Evolutionary conservation across 2,329 filamentous ascomycete species (phyloP), one percentile per base, ranked within the genome.

Genomic region (Alternaria panax): DNA sequence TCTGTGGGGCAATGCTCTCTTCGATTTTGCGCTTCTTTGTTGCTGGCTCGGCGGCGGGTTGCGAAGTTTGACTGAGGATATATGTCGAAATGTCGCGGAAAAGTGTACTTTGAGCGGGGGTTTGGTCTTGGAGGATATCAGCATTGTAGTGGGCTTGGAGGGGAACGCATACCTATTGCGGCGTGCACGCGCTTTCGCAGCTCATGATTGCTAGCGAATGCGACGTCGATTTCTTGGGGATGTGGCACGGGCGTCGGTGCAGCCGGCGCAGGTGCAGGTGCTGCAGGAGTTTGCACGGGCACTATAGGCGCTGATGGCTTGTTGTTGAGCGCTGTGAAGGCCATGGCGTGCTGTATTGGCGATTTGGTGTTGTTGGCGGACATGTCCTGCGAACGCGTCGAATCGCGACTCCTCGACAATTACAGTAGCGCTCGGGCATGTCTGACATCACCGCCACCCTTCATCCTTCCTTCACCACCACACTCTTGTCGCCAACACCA

Each of bases 1-100:
- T 73, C n/a, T 64, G 59, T 11, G 60, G 56, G 18, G 59, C 65
- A 22, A 66, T 70, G 54, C 52, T 65, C 8, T 73, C 70, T 7
- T 78, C 76, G 6, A 79, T 54, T 60, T 78, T 80, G 54, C 78
- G 76, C 62, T 79, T 80, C 68, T 80, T 80, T 2, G 73, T 63
- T 16, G 71, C 67, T 8, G 74, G 75, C 53, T 76, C 72, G 36
- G 51, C 47, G 3, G 69, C 16, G 25, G 62, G 41, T 22, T 69
- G 69, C 25, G 71, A 66, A 1, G 67, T 46, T 42, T 71, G 69
- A 22, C 66, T 66, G 16, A 78, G 63, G 9, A 78, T 77, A 24
- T 71, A 77, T 6, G 68, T 70, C 11, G 75, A 78, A 20, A 78
- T 78, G 59, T 78, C 76, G 65, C 71, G 71, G 54, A 78, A 78